Conservation (phyloP, 192 early-diverging fungal species). For the Funneliformis mosseae region DNA sequence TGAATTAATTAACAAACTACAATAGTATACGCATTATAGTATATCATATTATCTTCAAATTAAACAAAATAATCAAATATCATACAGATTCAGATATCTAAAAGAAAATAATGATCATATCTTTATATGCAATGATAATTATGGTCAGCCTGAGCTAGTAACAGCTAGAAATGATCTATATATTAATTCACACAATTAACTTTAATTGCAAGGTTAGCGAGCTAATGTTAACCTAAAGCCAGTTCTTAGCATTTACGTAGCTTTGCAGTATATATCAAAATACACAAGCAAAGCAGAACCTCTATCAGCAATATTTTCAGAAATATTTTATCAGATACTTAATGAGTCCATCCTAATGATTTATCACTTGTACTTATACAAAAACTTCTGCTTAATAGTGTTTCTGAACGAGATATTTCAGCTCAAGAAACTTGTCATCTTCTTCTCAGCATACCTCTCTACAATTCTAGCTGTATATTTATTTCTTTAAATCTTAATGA, state of each 20-base stretch:
- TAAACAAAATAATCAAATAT: background rate
- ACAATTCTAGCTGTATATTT: background rate
- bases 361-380: background rate
- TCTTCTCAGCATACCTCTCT: constrained; percentile 7
- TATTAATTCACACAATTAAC: constrained; percentile 4
- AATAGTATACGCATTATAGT: no score
- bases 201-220: no score
- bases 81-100: background rate
- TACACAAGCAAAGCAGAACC: no score
- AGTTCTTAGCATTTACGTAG: background rate
- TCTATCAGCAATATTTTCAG: no score
- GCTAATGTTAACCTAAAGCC: constrained; percentile 7
- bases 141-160: background rate
- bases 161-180: constrained; percentile 9
- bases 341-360: background rate
- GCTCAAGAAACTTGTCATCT: constrained; percentile 15
- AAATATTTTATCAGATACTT: no score
- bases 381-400: background rate
- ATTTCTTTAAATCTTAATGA: constrained; percentile 16
- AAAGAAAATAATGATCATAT: background rate
- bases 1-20: background rate
- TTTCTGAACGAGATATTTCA: constrained; percentile 4
- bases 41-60: no score
- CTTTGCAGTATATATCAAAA: background rate
- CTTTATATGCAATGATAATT: background rate